Conservation (phyloP, 2,329 filamentous ascomycete genomes). For the Hypoxylon rubiginosum region DNA sequence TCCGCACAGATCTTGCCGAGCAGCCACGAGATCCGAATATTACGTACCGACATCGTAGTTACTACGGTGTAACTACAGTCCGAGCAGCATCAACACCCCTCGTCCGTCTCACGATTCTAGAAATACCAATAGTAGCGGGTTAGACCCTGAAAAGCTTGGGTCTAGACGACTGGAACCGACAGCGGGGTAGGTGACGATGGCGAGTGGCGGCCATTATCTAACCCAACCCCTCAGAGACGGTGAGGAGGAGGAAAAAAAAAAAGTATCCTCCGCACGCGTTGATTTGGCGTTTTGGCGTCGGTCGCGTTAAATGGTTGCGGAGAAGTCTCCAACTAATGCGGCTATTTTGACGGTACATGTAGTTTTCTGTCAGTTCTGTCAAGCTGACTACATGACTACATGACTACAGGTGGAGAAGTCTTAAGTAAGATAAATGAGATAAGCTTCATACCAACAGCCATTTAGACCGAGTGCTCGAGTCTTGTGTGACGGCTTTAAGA, state of each 20-base stretch:
- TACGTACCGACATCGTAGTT: conserved; percentile 20
- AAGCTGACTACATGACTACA: conserved; percentile 16
- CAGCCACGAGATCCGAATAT: conserved; percentile 11
- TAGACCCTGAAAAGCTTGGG: conserved; percentile 5
- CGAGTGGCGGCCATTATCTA: conserved; percentile 4
- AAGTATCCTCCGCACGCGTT: conserved; percentile 28
- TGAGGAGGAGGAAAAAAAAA: neutral
- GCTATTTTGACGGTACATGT: conserved; percentile 17
- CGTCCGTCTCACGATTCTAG: conserved; percentile 2
- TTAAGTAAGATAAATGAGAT: conserved; percentile 22
- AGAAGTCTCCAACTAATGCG: conserved; percentile 16
- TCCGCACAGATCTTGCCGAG: conserved; percentile 14
- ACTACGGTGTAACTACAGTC: conserved; percentile 15
- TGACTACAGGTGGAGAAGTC: neutral
- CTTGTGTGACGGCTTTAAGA: conserved; percentile 13
- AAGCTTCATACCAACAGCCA: conserved; percentile 9
- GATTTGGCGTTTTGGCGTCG: conserved; percentile 36
- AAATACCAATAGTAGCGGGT: conserved; percentile 14
- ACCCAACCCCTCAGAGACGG: conserved; percentile 29
- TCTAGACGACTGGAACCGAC: conserved; percentile 11
- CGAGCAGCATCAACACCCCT: conserved; percentile 5
- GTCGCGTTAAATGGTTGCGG: conserved; percentile 26
- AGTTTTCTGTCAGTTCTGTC: conserved; percentile 24
- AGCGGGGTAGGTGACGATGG: conserved; percentile 34
- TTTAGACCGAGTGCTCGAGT: conserved; percentile 13